Evolutionary conservation across 257 asterid species (phyloP).

Genomic region (Primulina eburnea): DNA sequence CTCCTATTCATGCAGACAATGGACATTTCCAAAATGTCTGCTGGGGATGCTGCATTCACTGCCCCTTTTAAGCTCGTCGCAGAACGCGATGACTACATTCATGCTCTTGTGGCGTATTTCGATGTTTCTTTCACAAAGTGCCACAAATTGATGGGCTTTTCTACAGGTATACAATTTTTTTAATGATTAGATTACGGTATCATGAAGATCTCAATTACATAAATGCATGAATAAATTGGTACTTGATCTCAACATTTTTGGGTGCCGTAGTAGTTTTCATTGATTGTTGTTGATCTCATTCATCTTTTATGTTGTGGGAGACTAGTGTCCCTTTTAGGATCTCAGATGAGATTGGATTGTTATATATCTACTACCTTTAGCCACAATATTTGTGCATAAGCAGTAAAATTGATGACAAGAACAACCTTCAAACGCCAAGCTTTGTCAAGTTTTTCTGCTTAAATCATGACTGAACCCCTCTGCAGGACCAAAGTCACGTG

Average conservation of each 20-base stretch:
- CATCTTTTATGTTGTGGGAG: background rate
- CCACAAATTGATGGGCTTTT: slow-evolving; percentile 84
- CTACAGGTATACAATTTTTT: slow-evolving; percentile 57
- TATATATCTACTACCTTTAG: background rate
- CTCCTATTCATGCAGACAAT: slow-evolving; percentile 52
- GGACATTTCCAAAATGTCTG: slow-evolving; percentile 93
- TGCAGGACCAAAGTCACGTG: slow-evolving; percentile 83
- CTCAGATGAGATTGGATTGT: background rate
- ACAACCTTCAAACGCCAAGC: background rate
- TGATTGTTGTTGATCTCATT: background rate
- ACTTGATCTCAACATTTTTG: background rate
- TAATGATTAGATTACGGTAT: too few species aligned
- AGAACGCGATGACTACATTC: slow-evolving; percentile 87
- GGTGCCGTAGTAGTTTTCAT: background rate
- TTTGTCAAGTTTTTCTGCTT: background rate
- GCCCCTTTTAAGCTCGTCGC: slow-evolving; percentile 98
- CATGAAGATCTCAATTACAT: background rate
- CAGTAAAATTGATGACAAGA: background rate
- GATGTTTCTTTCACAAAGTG: slow-evolving; percentile 91
- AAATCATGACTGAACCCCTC: background rate
- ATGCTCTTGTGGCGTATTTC: slow-evolving; percentile 91
- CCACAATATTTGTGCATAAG: background rate
- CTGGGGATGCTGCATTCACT: slow-evolving; percentile 83
- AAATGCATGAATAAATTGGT: background rate
- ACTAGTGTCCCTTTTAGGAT: background rate